Evolutionary conservation across 768 basidiomycete species (phyloP).

Genomic region (Nevesoporus exiguus): DNA sequence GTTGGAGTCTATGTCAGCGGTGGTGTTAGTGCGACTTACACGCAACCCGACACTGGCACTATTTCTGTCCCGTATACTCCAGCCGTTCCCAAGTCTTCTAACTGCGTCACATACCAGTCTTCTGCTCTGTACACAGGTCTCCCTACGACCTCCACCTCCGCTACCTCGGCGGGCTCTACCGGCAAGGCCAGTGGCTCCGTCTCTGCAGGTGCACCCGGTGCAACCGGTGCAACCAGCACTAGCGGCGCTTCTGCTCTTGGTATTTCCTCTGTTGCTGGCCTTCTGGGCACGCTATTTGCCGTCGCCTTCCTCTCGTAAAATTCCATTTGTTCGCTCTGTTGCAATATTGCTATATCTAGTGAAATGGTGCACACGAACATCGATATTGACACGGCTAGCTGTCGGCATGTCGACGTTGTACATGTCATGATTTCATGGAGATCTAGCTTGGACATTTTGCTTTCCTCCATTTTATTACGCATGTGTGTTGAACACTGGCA

Average conservation of each 20-base stretch:
- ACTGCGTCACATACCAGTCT: conserved; percentile 40
- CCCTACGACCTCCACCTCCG: conserved; percentile 5
- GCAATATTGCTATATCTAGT: conserved; percentile 1
- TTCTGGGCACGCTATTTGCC: conserved; percentile 36
- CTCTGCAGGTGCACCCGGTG: conserved; percentile 10
- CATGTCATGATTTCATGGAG: conserved; percentile 3
- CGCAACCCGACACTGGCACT: conserved; percentile 38
- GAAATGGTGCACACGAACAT: conserved; percentile 1
- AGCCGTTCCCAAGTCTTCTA: conserved; percentile 39
- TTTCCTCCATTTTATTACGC: conserved; percentile 5
- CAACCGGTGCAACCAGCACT: conserved; percentile 8
- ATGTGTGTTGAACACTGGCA: conserved; percentile 26
- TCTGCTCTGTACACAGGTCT: conserved; percentile 34
- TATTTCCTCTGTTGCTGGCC: conserved; percentile 31
- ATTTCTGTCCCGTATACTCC: conserved; percentile 41
- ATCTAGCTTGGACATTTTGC: conserved; percentile 8
- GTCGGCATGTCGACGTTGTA: neutral
- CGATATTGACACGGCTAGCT: neutral
- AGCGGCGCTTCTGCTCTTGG: conserved; percentile 25
- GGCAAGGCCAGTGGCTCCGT: conserved; percentile 12
- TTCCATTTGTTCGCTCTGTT: neutral
- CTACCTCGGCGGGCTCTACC: neutral
- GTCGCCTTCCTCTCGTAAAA: conserved; percentile 38
- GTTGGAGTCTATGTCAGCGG: conserved; percentile 49
- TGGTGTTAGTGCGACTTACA: conserved; percentile 42